Conservation (phyloP, 495 filamentous ascomycete genomes). For the Endocarpon pusillum region DNA sequence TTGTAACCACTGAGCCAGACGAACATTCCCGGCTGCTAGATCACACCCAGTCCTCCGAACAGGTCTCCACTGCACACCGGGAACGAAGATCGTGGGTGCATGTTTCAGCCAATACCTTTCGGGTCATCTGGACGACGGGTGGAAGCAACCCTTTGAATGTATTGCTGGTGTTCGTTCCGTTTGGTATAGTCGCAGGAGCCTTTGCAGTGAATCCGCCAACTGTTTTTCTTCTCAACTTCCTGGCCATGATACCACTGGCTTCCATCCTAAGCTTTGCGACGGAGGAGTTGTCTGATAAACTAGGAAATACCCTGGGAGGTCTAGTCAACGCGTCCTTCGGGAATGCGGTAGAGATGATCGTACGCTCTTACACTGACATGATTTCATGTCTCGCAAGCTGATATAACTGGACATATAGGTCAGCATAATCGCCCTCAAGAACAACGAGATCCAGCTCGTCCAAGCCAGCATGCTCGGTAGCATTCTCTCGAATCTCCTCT, state of each 20-base stretch:
- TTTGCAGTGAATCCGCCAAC: constrained; percentile 56
- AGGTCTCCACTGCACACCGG: no score
- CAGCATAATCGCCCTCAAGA: constrained; percentile 75
- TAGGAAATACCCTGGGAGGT: constrained; percentile 83
- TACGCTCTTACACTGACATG: constrained; percentile 18
- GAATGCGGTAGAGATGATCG: constrained; percentile 97
- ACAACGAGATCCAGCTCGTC: constrained; percentile 82
- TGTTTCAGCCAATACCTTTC: no score
- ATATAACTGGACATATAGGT: constrained; percentile 37
- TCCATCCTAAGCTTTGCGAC: constrained; percentile 89
- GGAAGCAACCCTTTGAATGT: constrained; percentile 65
- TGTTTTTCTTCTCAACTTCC: constrained; percentile 81
- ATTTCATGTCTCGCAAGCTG: constrained; percentile 5
- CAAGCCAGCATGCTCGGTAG: constrained; percentile 96
- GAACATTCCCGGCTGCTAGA: no score
- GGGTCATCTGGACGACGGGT: constrained; percentile 39
- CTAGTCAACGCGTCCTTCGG: constrained; percentile 93
- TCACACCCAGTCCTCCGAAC: no score
- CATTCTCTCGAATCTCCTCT: constrained; percentile 86
- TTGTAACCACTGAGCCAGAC: no score
- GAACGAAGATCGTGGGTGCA: no score
- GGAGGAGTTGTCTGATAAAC: constrained; percentile 67
- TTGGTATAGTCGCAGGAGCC: constrained; percentile 66
- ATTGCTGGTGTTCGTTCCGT: constrained; percentile 73
- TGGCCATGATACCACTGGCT: constrained; percentile 88